Evolutionary conservation across 2,329 filamentous ascomycete genomes (phyloP).

Genomic region (Niveomyces coronatus): DNA sequence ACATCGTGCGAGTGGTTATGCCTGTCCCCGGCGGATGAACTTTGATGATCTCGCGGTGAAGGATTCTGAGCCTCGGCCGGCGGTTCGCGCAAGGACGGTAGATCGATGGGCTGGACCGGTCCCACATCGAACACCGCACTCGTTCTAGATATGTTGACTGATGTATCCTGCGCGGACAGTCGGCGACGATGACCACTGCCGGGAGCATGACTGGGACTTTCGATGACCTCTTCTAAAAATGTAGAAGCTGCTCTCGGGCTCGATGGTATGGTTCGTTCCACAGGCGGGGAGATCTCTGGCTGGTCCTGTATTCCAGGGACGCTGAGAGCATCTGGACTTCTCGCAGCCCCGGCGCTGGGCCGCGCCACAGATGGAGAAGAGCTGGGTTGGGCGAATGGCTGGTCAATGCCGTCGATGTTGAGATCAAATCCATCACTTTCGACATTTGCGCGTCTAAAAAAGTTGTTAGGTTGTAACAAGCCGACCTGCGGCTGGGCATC

Average conservation of each 20-base stretch:
- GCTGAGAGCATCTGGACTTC: background rate
- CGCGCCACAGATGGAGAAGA: background rate
- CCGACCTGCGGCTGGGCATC: background rate
- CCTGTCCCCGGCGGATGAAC: background rate
- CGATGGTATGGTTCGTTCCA: background rate
- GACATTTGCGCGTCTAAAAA: conserved; percentile 41
- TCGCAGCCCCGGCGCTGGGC: background rate
- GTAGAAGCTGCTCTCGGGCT: background rate
- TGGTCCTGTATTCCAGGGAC: background rate
- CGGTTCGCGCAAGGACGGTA: background rate
- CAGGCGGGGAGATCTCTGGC: background rate
- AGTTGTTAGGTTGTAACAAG: conserved; percentile 10
- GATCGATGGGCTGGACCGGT: conserved; percentile 11
- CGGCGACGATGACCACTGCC: conserved; percentile 42
- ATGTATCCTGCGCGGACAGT: conserved; percentile 24
- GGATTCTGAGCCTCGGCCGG: background rate
- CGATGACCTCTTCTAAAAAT: conserved; percentile 24
- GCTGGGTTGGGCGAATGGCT: conserved; percentile 12
- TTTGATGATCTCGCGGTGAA: background rate
- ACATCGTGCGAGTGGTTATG: no score
- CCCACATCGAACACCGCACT: conserved; percentile 27
- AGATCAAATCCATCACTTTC: conserved; percentile 48
- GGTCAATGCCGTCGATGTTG: conserved; percentile 33
- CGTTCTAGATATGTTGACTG: conserved; percentile 32
- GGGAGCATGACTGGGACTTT: conserved; percentile 44